These are phyloP conservation scores for Ceratocystis destructans DNA, from an alignment of 2,329 filamentous ascomycete genomes.

Conservation along the genomic window DNA sequence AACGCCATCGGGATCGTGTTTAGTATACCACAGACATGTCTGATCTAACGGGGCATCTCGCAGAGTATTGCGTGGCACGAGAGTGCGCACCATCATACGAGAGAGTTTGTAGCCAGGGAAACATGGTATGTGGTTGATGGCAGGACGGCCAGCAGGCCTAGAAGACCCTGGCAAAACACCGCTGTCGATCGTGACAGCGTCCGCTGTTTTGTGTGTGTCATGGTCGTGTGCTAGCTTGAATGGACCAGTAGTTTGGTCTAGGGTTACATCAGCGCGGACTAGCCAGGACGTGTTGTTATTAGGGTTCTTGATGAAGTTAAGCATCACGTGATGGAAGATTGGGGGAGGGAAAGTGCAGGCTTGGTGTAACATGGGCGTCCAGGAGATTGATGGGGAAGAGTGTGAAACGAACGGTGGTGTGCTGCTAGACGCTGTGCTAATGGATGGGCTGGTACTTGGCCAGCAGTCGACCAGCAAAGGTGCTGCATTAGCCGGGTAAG, in stretches of 20 bases:
- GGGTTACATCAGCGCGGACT: conserved; percentile 61
- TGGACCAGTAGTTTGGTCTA: conserved; percentile 31
- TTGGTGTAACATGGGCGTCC: conserved; percentile 43
- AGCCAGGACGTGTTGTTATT: conserved; percentile 68
- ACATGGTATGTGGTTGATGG: conserved; percentile 11
- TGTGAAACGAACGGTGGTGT: not conserved
- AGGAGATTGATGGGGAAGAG: conserved; percentile 23
- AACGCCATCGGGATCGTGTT: conserved; percentile 24
- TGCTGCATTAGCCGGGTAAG: not conserved
- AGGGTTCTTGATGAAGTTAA: conserved; percentile 63
- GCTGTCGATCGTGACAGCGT: not conserved
- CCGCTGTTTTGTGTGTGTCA: not conserved
- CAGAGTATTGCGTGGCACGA: conserved; percentile 70
- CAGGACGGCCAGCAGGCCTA: not conserved
- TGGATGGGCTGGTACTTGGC: not conserved
- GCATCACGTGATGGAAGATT: conserved; percentile 53
- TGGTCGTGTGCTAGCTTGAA: not conserved
- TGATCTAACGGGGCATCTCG: conserved; percentile 66
- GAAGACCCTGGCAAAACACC: no score
- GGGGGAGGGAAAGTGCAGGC: conserved; percentile 48
- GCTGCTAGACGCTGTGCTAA: not conserved
- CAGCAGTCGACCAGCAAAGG: conserved; percentile 5
- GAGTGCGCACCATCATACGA: conserved; percentile 47
- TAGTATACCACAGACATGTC: conserved; percentile 60
- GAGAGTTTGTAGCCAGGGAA: conserved; percentile 31